Evolutionary conservation across 176 grass and related monocot species (phyloP).

Genomic region (Ananas comosus): DNA sequence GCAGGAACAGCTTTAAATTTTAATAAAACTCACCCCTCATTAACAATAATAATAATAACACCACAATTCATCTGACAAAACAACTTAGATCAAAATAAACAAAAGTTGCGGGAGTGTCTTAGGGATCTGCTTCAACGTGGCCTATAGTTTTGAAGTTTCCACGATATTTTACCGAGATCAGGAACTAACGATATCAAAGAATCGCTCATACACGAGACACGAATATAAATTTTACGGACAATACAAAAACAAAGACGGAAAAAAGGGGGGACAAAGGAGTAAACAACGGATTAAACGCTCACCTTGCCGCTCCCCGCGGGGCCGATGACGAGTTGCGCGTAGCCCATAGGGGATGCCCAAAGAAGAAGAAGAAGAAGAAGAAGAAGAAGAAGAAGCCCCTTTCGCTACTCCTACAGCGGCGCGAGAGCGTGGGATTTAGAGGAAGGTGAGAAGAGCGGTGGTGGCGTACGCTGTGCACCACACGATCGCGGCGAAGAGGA

Average conservation of each 20-base stretch:
- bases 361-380: background rate
- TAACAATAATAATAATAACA: no score
- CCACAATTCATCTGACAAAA: no score
- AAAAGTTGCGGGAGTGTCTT: no score
- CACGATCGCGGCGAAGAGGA: conserved; percentile 33
- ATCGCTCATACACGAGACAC: background rate
- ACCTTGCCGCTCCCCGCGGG: conserved; percentile 97
- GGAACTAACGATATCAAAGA: no score
- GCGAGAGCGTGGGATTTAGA: background rate
- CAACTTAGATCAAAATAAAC: no score
- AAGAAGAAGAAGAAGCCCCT: background rate
- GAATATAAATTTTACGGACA: background rate
- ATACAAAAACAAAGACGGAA: background rate
- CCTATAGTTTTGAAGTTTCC: no score
- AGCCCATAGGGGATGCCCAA: conserved; percentile 49
- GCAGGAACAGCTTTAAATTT: no score
- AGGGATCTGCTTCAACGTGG: no score
- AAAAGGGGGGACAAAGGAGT: background rate
- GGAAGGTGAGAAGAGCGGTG: conserved; percentile 30
- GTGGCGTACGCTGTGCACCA: conserved; percentile 57
- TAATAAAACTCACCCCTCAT: no score
- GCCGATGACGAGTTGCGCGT: conserved; percentile 88
- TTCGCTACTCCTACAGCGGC: background rate
- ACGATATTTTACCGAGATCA: no score
- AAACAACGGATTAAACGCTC: background rate